These are phyloP conservation scores for Crassisporium funariophilum DNA, from an alignment of 768 basidiomycete genomes.

Conservation along the genomic window DNA sequence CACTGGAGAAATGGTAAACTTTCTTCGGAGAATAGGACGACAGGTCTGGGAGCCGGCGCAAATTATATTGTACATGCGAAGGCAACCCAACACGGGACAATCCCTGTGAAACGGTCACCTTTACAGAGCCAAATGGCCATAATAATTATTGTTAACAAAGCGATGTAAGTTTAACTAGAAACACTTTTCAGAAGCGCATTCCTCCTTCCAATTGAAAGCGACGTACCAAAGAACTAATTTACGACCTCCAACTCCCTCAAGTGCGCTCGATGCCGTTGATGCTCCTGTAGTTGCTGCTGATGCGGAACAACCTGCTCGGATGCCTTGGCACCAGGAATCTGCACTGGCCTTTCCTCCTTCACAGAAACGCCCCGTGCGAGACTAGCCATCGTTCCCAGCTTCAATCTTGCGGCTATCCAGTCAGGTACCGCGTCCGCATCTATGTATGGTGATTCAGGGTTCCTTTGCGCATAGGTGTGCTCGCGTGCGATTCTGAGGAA, in stretches of 20 bases:
- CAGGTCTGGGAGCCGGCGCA: no score
- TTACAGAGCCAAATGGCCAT: no score
- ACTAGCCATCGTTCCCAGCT: background rate
- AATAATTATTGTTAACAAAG: no score
- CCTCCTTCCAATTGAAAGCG: no score
- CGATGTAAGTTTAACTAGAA: no score
- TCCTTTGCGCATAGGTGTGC: conserved; percentile 18
- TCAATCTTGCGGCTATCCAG: background rate
- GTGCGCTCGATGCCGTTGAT: background rate
- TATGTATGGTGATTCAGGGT: conserved; percentile 10
- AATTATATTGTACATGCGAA: no score
- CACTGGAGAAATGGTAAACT: no score
- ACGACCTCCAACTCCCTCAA: background rate
- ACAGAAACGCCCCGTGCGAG: background rate
- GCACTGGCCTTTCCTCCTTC: background rate
- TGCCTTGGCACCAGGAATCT: background rate
- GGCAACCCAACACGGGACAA: no score
- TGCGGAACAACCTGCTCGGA: background rate
- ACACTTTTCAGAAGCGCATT: no score
- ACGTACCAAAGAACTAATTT: background rate
- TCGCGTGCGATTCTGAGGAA: conserved; percentile 44
- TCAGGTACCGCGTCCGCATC: background rate
- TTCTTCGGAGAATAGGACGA: no score
- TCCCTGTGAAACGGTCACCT: no score
- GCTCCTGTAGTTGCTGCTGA: background rate